Percentiles rank a stretch among this genome's conserved stretches.
These are phyloP conservation scores for Apiospora sp. DNA, from an alignment of 2,329 filamentous ascomycete species.

Conservation along the genomic window DNA sequence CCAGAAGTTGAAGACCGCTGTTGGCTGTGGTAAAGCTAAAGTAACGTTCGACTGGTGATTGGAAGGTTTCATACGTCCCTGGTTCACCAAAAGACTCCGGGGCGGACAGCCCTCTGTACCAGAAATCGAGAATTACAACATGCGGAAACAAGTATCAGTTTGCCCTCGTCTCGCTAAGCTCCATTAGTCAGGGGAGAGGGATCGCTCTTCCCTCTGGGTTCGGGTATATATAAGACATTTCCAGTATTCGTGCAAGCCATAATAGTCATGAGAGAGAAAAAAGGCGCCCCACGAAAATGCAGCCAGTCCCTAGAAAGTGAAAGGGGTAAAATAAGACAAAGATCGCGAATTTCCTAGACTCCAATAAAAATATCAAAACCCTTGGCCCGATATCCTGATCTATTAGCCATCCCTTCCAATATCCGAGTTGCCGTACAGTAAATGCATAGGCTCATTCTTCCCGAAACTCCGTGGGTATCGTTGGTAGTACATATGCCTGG, in stretches of 20 bases:
- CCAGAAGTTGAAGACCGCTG: no score
- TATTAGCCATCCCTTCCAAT: background rate
- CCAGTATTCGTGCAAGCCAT: constrained; percentile 13
- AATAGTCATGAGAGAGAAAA: constrained; percentile 7
- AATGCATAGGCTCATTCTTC: background rate
- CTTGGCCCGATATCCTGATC: background rate
- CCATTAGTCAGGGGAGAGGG: background rate
- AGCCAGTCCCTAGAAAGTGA: background rate
- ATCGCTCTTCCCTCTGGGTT: background rate
- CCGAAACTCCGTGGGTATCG: background rate
- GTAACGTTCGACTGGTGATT: no score
- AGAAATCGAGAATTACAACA: no score
- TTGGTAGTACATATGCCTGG: background rate
- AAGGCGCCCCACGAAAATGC: background rate
- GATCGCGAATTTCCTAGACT: background rate
- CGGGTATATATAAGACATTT: constrained; percentile 5
- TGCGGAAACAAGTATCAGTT: background rate
- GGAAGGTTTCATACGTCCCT: no score
- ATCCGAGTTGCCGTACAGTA: background rate
- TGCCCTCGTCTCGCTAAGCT: background rate
- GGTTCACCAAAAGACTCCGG: no score
- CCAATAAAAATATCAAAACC: background rate
- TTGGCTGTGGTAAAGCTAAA: no score
- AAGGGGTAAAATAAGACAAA: background rate
- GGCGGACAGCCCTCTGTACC: no score